Percentiles rank a stretch among this genome's conserved stretches.
These are phyloP conservation scores for Ophiostoma sp. DNA, from an alignment of 2,329 filamentous ascomycete genomes.

Conservation along the genomic window DNA sequence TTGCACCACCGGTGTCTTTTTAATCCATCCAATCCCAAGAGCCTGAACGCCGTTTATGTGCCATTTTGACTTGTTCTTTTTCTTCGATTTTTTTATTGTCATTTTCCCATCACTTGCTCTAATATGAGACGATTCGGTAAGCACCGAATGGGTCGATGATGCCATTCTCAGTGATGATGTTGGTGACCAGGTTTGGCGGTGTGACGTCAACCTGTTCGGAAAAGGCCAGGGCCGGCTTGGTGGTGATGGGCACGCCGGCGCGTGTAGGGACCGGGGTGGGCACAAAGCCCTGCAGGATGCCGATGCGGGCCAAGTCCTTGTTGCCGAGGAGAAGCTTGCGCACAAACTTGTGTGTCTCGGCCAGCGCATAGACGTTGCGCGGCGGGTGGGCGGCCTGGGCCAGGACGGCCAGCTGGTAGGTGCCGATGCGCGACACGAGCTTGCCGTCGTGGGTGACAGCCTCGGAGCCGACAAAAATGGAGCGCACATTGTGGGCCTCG, in stretches of 20 bases:
- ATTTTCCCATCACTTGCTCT: neutral
- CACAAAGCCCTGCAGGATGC: constrained; percentile 69
- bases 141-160: constrained; percentile 38
- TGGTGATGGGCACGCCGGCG: constrained; percentile 27
- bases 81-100: neutral
- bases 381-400: constrained; percentile 55
- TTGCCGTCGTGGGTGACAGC: constrained; percentile 92
- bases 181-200: constrained; percentile 63
- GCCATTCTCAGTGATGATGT: constrained; percentile 70
- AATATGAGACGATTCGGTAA: constrained; percentile 26
- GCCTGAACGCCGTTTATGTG: constrained; percentile 1
- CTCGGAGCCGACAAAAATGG: constrained; percentile 66
- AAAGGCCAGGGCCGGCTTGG: constrained; percentile 34
- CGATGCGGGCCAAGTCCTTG: constrained; percentile 57
- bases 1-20: neutral
- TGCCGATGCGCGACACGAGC: constrained; percentile 81
- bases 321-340: constrained; percentile 78
- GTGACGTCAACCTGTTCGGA: constrained; percentile 65
- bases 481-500: constrained; percentile 58
- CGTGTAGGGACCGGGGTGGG: constrained; percentile 41
- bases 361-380: constrained; percentile 77
- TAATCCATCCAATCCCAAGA: constrained; percentile 4
- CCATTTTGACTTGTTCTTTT: neutral
- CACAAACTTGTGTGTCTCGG: constrained; percentile 96
- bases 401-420: constrained; percentile 77